Evolutionary conservation across 139 green algal genomes (phyloP).

Genomic region (Chlorella sp.): DNA sequence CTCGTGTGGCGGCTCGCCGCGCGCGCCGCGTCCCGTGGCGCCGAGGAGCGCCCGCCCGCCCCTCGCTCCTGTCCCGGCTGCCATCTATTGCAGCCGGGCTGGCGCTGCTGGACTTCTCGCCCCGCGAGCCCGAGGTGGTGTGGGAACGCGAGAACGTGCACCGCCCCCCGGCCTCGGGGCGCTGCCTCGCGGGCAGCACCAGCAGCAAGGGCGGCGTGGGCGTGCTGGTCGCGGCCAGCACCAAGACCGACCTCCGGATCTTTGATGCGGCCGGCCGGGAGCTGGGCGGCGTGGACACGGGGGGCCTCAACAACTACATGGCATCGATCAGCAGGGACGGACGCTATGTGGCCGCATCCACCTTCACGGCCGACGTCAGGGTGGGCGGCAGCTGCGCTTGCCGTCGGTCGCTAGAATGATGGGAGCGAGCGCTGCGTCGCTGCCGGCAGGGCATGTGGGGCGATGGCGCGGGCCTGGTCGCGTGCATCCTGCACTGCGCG

Average conservation of each 20-base stretch:
- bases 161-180: conserved; percentile 1
- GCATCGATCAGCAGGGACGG: conserved; percentile 38
- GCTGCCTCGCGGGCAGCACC: conserved; percentile 1
- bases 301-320: conserved; percentile 43
- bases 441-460: too few species aligned
- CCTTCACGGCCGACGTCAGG: conserved; percentile 57
- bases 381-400: conserved; percentile 4
- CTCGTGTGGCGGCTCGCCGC: too few species aligned
- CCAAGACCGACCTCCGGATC: conserved; percentile 27
- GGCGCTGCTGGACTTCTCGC: conserved; percentile 7
- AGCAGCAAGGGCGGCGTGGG: conserved; percentile 4
- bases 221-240: conserved; percentile 3
- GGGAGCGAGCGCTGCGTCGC: too few species aligned
- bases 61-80: too few species aligned
- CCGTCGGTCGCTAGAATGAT: too few species aligned
- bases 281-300: conserved; percentile 33
- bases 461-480: too few species aligned
- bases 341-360: conserved; percentile 45
- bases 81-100: conserved; percentile 22
- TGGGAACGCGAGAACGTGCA: conserved; percentile 8
- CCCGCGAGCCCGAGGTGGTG: conserved; percentile 11
- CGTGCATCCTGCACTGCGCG: too few species aligned
- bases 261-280: background rate
- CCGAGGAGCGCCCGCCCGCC: too few species aligned
- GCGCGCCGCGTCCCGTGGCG: too few species aligned